These are phyloP conservation scores for Yamadazyma sp. DNA, from an alignment of 805 yeast genomes.

Conservation along the genomic window DNA sequence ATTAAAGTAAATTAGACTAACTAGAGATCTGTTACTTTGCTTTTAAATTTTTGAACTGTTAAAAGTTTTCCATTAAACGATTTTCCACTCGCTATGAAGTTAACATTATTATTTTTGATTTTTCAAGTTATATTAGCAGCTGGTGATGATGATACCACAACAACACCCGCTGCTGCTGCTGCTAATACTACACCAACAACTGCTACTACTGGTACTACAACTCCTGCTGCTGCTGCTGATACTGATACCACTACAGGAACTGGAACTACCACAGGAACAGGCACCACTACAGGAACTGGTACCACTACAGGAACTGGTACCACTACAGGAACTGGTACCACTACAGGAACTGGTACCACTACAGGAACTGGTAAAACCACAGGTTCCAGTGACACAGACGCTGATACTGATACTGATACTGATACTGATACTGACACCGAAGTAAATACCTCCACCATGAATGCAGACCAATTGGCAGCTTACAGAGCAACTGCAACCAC, in stretches of 20 bases:
- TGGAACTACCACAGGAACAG: constrained; percentile 15
- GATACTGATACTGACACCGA: constrained; percentile 19
- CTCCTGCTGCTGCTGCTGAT: constrained; percentile 14
- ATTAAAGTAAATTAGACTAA: no score
- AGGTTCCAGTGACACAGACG: constrained; percentile 16
- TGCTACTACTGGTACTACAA: constrained; percentile 13
- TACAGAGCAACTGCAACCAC: constrained; percentile 13
- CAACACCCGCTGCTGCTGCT: constrained; percentile 11
- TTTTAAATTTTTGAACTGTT: no score
- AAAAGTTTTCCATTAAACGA: no score
- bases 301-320: constrained; percentile 20
- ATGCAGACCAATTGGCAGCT: constrained; percentile 9
- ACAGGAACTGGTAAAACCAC: constrained; percentile 14
- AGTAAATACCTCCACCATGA: constrained; percentile 13
- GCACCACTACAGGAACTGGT: constrained; percentile 17
- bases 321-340: constrained; percentile 16
- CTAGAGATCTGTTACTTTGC: no score
- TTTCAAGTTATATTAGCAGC: constrained; percentile 7
- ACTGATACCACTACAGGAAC: constrained; percentile 12
- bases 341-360: constrained; percentile 12
- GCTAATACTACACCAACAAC: constrained; percentile 10
- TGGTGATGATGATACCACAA: constrained; percentile 8
- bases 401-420: constrained; percentile 15
- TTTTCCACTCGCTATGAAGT: constrained; percentile 4
- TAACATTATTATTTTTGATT: no score